A percentile compares a stretch with the other conserved stretches of the same genome.
These are phyloP conservation scores for Arthrobotrys pseudoclavata DNA, from an alignment of 2,329 filamentous ascomycete genomes.

Conservation along the genomic window DNA sequence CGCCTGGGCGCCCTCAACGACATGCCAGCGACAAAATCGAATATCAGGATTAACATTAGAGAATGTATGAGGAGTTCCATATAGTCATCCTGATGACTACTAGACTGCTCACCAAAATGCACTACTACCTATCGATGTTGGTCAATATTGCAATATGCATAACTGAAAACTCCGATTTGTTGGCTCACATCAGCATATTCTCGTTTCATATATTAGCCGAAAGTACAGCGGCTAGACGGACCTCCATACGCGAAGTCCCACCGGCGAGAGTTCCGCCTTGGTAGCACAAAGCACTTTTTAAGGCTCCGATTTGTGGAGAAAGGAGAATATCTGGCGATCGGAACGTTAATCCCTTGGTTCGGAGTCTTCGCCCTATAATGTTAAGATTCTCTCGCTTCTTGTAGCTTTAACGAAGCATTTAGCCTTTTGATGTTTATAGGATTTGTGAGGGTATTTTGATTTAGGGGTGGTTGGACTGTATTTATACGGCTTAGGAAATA, in stretches of 20 bases:
- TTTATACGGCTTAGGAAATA: background rate
- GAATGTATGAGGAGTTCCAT: too few species aligned
- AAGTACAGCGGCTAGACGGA: constrained; percentile 21
- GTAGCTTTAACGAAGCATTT: constrained; percentile 20
- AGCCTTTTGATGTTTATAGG: background rate
- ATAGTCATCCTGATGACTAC: too few species aligned
- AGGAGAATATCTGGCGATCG: constrained; percentile 27
- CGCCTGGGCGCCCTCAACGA: too few species aligned
- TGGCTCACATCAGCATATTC: constrained; percentile 13
- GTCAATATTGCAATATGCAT: too few species aligned
- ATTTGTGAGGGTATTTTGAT: background rate
- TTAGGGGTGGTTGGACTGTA: background rate
- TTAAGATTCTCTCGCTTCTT: constrained; percentile 13
- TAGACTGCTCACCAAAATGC: background rate
- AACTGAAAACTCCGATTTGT: constrained; percentile 1
- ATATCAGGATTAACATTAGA: too few species aligned
- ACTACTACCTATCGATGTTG: too few species aligned
- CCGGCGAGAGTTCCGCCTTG: constrained; percentile 34
- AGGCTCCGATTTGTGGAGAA: constrained; percentile 3
- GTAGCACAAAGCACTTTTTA: constrained; percentile 15
- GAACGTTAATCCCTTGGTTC: constrained; percentile 9
- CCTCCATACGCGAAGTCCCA: constrained; percentile 9
- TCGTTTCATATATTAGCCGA: constrained; percentile 40
- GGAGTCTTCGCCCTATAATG: constrained; percentile 13
- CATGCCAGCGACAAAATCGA: too few species aligned